A percentile compares a stretch with the other conserved stretches of the same genome.
These are phyloP conservation scores for Lyophyllum shimeji DNA, from an alignment of 768 basidiomycete species.

Conservation along the genomic window DNA sequence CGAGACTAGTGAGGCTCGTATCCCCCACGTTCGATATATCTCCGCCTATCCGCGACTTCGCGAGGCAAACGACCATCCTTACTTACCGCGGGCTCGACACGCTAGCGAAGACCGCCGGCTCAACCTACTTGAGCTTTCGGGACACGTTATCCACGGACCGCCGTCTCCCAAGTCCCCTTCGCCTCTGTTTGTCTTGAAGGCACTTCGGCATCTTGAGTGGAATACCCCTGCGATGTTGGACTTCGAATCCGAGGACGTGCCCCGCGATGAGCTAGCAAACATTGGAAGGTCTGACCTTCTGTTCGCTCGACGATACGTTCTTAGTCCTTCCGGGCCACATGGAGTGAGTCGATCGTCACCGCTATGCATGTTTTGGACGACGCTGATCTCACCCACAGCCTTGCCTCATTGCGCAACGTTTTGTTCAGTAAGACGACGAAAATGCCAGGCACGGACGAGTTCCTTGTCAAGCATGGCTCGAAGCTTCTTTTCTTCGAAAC, in stretches of 20 bases:
- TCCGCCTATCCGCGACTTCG: too few relatives aligned
- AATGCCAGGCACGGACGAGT: background rate
- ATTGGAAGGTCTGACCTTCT: background rate
- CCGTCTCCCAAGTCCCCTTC: background rate
- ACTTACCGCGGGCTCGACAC: background rate
- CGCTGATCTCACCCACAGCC: background rate
- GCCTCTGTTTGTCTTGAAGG: background rate
- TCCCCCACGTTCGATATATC: too few relatives aligned
- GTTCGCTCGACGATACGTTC: background rate
- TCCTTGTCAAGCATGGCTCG: slow-evolving; percentile 1
- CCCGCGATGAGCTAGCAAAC: background rate
- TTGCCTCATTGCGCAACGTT: background rate
- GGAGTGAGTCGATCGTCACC: background rate
- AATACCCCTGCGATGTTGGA: background rate
- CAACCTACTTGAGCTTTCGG: background rate
- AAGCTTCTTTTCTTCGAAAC: slow-evolving; percentile 6
- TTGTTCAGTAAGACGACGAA: background rate
- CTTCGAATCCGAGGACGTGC: background rate
- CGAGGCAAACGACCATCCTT: too few relatives aligned
- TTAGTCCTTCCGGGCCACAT: background rate
- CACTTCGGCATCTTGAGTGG: background rate
- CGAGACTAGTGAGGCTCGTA: too few relatives aligned
- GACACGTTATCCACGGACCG: background rate
- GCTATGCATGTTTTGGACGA: too few relatives aligned
- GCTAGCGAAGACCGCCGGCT: background rate